These are phyloP conservation scores for Trematosphaeria pertusa DNA, from an alignment of 2,329 filamentous ascomycete species.

Conservation along the genomic window DNA sequence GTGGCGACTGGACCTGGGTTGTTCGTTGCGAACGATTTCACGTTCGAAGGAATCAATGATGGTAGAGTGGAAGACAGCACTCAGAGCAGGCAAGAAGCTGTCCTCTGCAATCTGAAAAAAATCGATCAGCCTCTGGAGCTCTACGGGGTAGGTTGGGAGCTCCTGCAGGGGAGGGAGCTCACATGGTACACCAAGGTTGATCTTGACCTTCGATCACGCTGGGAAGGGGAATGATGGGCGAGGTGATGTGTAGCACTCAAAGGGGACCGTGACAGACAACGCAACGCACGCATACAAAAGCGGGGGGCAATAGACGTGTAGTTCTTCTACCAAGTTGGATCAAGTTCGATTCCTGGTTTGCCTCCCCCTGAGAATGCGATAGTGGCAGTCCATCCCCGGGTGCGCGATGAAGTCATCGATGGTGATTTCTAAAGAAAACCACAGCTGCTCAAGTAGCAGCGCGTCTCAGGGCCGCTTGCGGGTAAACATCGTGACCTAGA, in stretches of 20 bases:
- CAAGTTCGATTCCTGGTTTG: not conserved
- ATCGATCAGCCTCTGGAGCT: not conserved
- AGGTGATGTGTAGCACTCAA: too few species aligned
- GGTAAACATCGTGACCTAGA: conserved; percentile 23
- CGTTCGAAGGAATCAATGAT: not conserved
- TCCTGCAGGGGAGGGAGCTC: conserved; percentile 16
- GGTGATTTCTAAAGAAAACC: not conserved
- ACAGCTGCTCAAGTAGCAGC: not conserved
- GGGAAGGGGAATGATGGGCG: conserved; percentile 15
- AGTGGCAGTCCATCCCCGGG: too few species aligned
- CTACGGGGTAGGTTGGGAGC: conserved; percentile 4
- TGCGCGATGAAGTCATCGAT: too few species aligned
- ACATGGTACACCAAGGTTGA: conserved; percentile 3
- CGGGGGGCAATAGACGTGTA: not conserved
- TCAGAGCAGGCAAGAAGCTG: not conserved
- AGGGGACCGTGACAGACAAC: too few species aligned
- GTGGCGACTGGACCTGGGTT: too few species aligned
- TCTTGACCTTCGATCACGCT: conserved; percentile 1
- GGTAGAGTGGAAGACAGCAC: not conserved
- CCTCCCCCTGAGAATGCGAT: not conserved
- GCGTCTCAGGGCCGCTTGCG: conserved; percentile 17
- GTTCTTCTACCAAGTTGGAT: not conserved
- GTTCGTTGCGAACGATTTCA: too few species aligned
- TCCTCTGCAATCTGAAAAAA: too few species aligned
- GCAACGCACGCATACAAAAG: not conserved